Evolutionary conservation across 495 filamentous ascomycete species (phyloP).

Genomic region (Penicillium maclennaniae): DNA sequence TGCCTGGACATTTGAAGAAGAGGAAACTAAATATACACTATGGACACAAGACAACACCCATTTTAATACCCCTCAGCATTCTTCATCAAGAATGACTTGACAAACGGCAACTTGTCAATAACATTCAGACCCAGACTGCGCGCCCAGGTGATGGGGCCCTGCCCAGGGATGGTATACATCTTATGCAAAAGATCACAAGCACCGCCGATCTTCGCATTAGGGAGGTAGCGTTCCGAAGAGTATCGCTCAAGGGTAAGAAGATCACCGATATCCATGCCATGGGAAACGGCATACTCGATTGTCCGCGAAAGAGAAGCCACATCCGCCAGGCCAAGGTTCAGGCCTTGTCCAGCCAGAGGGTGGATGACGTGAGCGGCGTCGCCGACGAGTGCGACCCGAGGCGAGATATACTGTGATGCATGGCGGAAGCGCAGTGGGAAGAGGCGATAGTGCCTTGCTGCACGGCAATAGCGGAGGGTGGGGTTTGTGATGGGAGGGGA

Average conservation of each 20-base stretch:
- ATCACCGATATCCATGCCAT: constrained; percentile 82
- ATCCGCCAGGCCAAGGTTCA: constrained; percentile 91
- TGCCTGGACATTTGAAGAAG: constrained; percentile 4
- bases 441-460: constrained; percentile 80
- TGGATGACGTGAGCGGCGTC: constrained; percentile 95
- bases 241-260: constrained; percentile 75
- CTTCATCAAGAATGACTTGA: constrained; percentile 87
- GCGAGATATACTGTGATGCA: constrained; percentile 83
- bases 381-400: constrained; percentile 82
- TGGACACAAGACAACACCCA: constrained; percentile 11
- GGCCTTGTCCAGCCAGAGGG: constrained; percentile 88
- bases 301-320: constrained; percentile 68
- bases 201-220: constrained; percentile 82
- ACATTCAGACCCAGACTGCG: constrained; percentile 72
- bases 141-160: constrained; percentile 70
- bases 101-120: constrained; percentile 68
- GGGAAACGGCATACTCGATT: constrained; percentile 70
- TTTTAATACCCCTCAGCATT: constrained; percentile 65
- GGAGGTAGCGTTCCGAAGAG: constrained; percentile 68
- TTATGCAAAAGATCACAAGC: constrained; percentile 93
- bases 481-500: constrained; percentile 46
- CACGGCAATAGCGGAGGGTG: constrained; percentile 58
- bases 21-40: constrained; percentile 18
- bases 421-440: constrained; percentile 86
- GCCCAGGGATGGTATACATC: constrained; percentile 69